A percentile compares a stretch with the other conserved stretches of the same genome.
Conservation (phyloP, 2,329 filamentous ascomycete species). For the Cordyceps cateniannulata region DNA sequence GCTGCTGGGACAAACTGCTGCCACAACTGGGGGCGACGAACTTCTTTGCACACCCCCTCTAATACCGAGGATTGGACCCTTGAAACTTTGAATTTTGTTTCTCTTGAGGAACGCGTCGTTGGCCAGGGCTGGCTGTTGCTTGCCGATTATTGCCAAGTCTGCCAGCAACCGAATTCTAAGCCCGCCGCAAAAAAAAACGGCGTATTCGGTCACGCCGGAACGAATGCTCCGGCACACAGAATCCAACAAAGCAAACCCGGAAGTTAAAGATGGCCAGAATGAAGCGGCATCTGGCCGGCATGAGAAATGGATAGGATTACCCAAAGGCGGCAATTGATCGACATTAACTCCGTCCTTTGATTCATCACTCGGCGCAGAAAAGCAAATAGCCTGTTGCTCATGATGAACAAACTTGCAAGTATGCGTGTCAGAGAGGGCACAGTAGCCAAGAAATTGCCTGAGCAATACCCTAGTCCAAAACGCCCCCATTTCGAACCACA, state of each 20-base stretch:
- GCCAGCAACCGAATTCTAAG: not conserved
- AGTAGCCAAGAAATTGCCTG: too few relatives aligned
- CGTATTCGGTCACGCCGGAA: not conserved
- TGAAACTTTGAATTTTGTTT: not conserved
- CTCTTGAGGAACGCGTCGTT: not conserved
- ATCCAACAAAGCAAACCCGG: not conserved
- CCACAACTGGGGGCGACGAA: not conserved
- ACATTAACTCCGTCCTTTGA: not conserved
- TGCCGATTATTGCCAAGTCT: slow-evolving; percentile 2
- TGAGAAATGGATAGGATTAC: not conserved
- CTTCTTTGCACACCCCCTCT: not conserved
- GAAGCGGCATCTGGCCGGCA: not conserved
- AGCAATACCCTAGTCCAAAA: too few relatives aligned
- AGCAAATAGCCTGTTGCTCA: not conserved
- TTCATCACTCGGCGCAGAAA: not conserved
- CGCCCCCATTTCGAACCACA: too few relatives aligned
- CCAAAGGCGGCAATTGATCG: not conserved
- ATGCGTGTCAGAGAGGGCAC: not conserved
- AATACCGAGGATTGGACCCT: not conserved
- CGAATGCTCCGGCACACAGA: not conserved
- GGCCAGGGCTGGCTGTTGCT: not conserved
- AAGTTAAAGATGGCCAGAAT: not conserved
- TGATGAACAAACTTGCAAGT: not conserved
- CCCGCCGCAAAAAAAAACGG: not conserved
- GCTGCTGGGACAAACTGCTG: too few relatives aligned